phyloP scores from a whole-genome alignment of 2,329 filamentous ascomycete genomes.

The Diplodia corticola region DNA sequence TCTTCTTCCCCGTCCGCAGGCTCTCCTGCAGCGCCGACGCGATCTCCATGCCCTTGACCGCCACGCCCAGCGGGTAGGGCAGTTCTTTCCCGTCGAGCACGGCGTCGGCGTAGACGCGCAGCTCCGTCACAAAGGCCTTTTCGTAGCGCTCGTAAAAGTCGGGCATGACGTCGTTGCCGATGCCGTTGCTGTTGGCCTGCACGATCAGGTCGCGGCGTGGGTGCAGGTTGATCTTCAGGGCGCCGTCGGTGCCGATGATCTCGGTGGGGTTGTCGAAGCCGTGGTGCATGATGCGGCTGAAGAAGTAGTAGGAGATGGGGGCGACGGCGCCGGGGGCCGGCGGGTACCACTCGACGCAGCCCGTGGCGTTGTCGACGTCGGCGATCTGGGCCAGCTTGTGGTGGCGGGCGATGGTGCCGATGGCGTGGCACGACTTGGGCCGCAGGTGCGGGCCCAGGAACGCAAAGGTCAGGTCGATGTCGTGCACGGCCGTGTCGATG shows the following conservation, averaged over 20 bases:
- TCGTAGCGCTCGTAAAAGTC: conserved; percentile 24
- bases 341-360: conserved; percentile 46
- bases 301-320: conserved; percentile 48
- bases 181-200: conserved; percentile 4
- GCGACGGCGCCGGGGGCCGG: conserved; percentile 30
- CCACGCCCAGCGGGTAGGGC: conserved; percentile 5
- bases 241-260: conserved; percentile 41
- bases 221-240: conserved; percentile 21
- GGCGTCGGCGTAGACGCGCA: conserved; percentile 17
- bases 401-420: conserved; percentile 40
- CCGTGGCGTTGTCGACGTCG: conserved; percentile 50
- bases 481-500: conserved; percentile 47
- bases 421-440: conserved; percentile 41
- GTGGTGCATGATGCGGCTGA: conserved; percentile 45
- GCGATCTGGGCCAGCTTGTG: conserved; percentile 41
- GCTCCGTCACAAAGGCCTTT: conserved; percentile 23
- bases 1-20: conserved; percentile 21
- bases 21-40: conserved; percentile 18
- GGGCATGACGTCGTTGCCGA: conserved; percentile 22
- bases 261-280: conserved; percentile 49
- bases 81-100: conserved; percentile 9
- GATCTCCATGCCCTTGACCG: conserved; percentile 22
- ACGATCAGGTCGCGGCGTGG: conserved; percentile 20
- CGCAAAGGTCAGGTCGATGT: conserved; percentile 48
- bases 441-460: conserved; percentile 41